These are phyloP conservation scores for Paecilomyces variotii DNA, from an alignment of 2,329 filamentous ascomycete species.

Conservation along the genomic window DNA sequence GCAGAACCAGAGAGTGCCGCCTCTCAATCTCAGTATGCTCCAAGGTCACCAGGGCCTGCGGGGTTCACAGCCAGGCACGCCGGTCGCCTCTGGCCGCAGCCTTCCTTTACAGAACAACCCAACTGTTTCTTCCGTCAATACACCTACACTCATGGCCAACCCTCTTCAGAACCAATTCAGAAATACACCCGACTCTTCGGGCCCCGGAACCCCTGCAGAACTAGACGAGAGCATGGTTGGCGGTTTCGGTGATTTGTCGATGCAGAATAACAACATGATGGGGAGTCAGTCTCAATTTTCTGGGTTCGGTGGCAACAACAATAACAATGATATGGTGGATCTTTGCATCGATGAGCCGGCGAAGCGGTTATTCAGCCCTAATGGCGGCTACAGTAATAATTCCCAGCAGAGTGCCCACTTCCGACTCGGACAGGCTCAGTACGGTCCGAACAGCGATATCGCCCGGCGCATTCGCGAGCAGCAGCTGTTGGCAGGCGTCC, in stretches of 20 bases:
- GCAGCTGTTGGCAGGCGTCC: conserved; percentile 52
- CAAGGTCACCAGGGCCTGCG: conserved; percentile 69
- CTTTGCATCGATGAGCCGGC: conserved; percentile 83
- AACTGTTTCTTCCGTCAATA: conserved; percentile 94
- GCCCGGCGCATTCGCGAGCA: conserved; percentile 58
- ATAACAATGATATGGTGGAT: conserved; percentile 49
- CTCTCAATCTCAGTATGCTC: conserved; percentile 74
- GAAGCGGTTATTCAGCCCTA: conserved; percentile 84
- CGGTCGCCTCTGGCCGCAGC: conserved; percentile 57
- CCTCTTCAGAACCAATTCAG: conserved; percentile 53
- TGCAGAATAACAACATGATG: conserved; percentile 41
- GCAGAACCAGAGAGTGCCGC: conserved; percentile 51
- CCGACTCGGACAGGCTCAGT: conserved; percentile 66
- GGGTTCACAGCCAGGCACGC: conserved; percentile 79
- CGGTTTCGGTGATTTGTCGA: conserved; percentile 53
- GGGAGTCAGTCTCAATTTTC: conserved; percentile 33
- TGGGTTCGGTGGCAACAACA: conserved; percentile 39
- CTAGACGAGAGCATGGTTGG: conserved; percentile 66
- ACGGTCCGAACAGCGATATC: conserved; percentile 68
- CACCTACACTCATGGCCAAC: conserved; percentile 77
- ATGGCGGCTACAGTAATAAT: conserved; percentile 60
- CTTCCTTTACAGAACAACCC: conserved; percentile 86
- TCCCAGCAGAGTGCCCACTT: conserved; percentile 62
- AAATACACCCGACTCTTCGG: conserved; percentile 56
- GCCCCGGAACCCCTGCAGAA: conserved; percentile 62